Conservation (phyloP, 2,329 filamentous ascomycete species). For the Aspergillaceae sp. region DNA sequence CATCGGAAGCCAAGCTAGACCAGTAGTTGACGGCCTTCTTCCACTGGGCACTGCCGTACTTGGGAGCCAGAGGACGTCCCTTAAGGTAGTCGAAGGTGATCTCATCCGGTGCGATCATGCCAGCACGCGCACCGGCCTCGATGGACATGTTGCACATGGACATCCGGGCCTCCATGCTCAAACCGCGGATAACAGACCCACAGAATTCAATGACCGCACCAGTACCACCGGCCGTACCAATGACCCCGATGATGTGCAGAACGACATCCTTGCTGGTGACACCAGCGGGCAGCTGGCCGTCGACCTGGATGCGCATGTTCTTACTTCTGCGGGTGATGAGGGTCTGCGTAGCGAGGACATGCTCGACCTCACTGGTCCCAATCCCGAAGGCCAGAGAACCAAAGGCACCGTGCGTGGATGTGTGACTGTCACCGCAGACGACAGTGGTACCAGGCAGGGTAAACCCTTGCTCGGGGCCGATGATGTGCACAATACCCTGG, state of each 20-base stretch:
- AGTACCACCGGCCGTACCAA: constrained; percentile 90
- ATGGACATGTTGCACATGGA: constrained; percentile 99
- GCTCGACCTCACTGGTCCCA: constrained; percentile 95
- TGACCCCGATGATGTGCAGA: constrained; percentile 82
- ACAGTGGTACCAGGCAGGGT: constrained; percentile 94
- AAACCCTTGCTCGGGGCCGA: constrained; percentile 97
- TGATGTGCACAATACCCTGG: constrained; percentile 97
- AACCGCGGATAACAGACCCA: constrained; percentile 76
- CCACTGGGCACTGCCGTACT: constrained; percentile 78
- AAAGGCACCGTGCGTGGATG: constrained; percentile 94
- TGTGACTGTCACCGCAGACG: constrained; percentile 96
- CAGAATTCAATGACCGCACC: constrained; percentile 96
- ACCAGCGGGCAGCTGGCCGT: constrained; percentile 79
- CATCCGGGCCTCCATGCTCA: constrained; percentile 98
- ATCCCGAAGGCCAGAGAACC: constrained; percentile 93
- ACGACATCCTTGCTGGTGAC: constrained; percentile 96
- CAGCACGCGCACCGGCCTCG: constrained; percentile 86
- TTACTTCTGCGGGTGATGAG: constrained; percentile 91
- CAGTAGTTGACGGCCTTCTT: constrained; percentile 81
- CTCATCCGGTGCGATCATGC: constrained; percentile 94
- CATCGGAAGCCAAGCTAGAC: constrained; percentile 74
- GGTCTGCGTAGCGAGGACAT: constrained; percentile 93
- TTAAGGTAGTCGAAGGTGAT: constrained; percentile 93
- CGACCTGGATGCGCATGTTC: constrained; percentile 96
- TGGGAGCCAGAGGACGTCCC: constrained; percentile 78